phyloP scores from a whole-genome alignment of 768 basidiomycete species.

The Boletus rubescentipes region DNA sequence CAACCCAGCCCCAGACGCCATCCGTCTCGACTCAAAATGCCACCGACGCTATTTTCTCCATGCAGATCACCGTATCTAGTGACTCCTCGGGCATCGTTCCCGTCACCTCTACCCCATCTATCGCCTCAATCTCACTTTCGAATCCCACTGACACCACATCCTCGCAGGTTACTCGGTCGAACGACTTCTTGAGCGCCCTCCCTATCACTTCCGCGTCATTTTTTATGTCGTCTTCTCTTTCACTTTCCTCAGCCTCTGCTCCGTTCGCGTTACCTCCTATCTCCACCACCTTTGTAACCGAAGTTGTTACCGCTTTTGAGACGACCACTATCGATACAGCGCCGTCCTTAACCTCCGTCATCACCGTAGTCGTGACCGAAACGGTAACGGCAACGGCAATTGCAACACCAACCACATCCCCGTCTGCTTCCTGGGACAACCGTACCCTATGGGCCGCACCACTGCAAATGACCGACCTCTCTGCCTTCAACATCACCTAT shows the following conservation, averaged over 20 bases:
- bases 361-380: conserved; percentile 10
- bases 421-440: conserved; percentile 13
- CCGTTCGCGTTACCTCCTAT: not conserved
- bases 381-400: not conserved
- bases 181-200: not conserved
- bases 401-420: not conserved
- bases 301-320: conserved; percentile 7
- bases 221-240: not conserved
- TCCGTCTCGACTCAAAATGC: not conserved
- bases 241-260: not conserved
- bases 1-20: not conserved
- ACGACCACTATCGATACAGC: conserved; percentile 6
- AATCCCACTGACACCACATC: not conserved
- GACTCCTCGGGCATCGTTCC: not conserved
- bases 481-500: conserved; percentile 55
- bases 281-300: conserved; percentile 8
- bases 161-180: not conserved
- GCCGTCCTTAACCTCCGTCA: conserved; percentile 4
- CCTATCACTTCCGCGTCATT: not conserved
- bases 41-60: not conserved
- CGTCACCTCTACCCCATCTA: not conserved
- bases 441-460: conserved; percentile 51
- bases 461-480: conserved; percentile 53
- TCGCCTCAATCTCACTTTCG: not conserved
- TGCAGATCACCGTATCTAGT: not conserved